Base-by-base conservation (phyloP, 2,329 filamentous ascomycete genomes). In the Mariannaea elegans region DNA sequence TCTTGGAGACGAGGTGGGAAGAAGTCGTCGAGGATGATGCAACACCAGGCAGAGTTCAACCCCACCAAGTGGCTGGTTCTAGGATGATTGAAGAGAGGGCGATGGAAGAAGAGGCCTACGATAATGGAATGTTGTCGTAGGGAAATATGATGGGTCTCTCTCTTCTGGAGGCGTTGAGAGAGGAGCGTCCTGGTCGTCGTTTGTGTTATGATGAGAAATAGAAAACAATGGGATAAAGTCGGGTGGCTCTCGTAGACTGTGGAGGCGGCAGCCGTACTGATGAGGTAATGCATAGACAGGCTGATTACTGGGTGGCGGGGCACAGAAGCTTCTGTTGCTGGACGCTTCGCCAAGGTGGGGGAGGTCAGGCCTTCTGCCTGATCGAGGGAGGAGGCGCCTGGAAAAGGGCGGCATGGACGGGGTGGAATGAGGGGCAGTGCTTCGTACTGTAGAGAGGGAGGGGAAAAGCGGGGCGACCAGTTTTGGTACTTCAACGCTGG, bases 41-140 rank as follows among this genome's bases (percentile, higher is more conserved):
- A 73, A 72, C 72, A 74, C 74, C 70, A 71, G 67, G 71, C 73
- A 71, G 69, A 78, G 73, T 71, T 77, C 64, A 72, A 77, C 76
- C 76, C 73, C 75, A 66, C 76, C 70, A 62, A 67, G 58, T 29
- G 58, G 49, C 23, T 64, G 34, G n/a, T 59, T 38, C 49, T 24
- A 47, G 7, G 12, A 36, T 5, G 32, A 36, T 13, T 14, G 18
- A 27, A 19, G 66, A 36, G 59, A 59, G 55, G 51, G 64, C 56
- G 54, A 55, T 23, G 55, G 34, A 13, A 16, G 38, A 50, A 27
- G 38, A 36, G 52, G 47, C 59, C 60, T 67, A 59, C 59, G 61
- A 63, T 54, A 36, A 16, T 12, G 14, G 32, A 34, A 61, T 21
- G 27, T 55, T 52, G 59, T 65, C 61, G 67, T 56, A 66, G 56